These are phyloP conservation scores for Mortierella sp. DNA, from an alignment of 371 early-diverging fungal species.

Conservation along the genomic window DNA sequence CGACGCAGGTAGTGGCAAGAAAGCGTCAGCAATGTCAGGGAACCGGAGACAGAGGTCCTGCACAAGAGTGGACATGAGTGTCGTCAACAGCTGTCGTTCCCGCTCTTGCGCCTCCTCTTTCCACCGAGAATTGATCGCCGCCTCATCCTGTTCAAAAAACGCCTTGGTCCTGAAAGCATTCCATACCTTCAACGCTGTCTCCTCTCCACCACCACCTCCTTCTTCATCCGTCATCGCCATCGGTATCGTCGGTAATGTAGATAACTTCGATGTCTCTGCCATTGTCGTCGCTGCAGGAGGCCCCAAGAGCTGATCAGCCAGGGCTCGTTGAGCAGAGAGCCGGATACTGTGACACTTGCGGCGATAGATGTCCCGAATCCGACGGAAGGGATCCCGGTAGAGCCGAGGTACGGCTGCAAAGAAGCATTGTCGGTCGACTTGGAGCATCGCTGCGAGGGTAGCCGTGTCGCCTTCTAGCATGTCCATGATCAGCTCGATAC, in stretches of 20 bases:
- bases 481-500: conserved; percentile 9
- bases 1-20: not conserved
- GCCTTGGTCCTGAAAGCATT: not conserved
- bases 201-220: not conserved
- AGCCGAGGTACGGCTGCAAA: conserved; percentile 11
- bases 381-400: conserved; percentile 19
- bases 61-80: not conserved
- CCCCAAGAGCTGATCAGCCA: not conserved
- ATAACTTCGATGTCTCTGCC: too few relatives aligned
- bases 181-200: conserved; percentile 1
- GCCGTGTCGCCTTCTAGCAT: conserved; percentile 8
- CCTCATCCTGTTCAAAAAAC: not conserved
- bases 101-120: not conserved
- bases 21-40: not conserved
- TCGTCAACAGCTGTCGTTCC: conserved; percentile 2
- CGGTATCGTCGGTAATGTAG: too few relatives aligned
- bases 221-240: not conserved
- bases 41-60: conserved; percentile 12
- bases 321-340: not conserved
- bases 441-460: conserved; percentile 8
- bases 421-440: conserved; percentile 18
- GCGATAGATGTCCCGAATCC: conserved; percentile 10
- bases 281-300: not conserved
- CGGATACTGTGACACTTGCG: not conserved
- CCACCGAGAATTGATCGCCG: not conserved